These are phyloP conservation scores for Alternaria dauci DNA, from an alignment of 2,329 filamentous ascomycete species.

Conservation along the genomic window DNA sequence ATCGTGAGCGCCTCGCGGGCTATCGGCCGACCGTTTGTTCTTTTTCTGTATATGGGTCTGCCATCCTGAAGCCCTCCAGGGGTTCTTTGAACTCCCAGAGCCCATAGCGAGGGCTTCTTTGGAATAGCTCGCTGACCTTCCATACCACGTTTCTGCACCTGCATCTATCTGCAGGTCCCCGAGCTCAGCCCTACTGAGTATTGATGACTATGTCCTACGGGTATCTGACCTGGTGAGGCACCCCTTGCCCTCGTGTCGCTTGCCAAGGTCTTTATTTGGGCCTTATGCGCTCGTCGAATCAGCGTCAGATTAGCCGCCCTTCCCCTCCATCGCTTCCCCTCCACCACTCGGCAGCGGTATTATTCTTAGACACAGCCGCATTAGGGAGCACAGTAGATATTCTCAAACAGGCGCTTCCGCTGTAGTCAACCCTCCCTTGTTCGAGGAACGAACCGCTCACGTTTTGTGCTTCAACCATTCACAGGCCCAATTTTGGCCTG, in stretches of 20 bases:
- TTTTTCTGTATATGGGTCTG: constrained; percentile 7
- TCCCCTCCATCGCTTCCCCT: constrained; percentile 35
- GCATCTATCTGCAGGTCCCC: constrained; percentile 33
- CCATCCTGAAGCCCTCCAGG: constrained; percentile 10
- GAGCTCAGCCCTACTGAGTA: constrained; percentile 43
- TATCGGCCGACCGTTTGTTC: constrained; percentile 9
- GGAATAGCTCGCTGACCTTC: constrained; percentile 31
- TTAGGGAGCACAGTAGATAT: constrained; percentile 31
- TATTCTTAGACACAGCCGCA: constrained; percentile 52
- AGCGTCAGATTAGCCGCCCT: constrained; percentile 40
- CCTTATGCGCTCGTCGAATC: constrained; percentile 38
- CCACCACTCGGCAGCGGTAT: constrained; percentile 36
- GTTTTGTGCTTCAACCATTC: constrained; percentile 39
- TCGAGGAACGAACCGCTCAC: constrained; percentile 35
- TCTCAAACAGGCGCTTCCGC: constrained; percentile 51
- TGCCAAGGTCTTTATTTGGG: constrained; percentile 41
- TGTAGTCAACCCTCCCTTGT: constrained; percentile 34
- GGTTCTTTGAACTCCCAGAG: not conserved
- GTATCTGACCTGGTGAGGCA: constrained; percentile 19
- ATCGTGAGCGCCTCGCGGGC: constrained; percentile 26
- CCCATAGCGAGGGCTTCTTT: constrained; percentile 13
- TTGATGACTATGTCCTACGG: constrained; percentile 37
- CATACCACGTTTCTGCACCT: constrained; percentile 15
- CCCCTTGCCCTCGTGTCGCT: constrained; percentile 25
- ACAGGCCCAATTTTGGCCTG: constrained; percentile 38